Percentiles rank a stretch among this genome's conserved stretches.
Conservation (phyloP, 805 yeast genomes). For the Candida awuae region DNA sequence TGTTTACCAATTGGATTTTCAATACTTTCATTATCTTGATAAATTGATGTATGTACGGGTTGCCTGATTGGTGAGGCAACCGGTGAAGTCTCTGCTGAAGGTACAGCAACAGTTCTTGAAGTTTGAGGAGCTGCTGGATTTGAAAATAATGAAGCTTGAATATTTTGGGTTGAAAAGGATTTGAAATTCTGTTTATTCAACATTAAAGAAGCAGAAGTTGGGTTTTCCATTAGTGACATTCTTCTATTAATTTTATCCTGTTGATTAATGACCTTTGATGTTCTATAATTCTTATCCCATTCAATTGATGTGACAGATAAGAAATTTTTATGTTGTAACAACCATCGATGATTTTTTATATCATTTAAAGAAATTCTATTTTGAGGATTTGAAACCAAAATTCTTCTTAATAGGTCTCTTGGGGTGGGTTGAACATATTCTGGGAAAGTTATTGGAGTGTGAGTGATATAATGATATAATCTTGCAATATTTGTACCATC, state of each 20-base stretch:
- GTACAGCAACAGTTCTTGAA: constrained; percentile 33
- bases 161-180: constrained; percentile 35
- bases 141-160: constrained; percentile 33
- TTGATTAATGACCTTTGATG: constrained; percentile 25
- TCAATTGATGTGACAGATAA: constrained; percentile 79
- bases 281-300: constrained; percentile 67
- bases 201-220: constrained; percentile 34
- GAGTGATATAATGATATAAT: constrained; percentile 83
- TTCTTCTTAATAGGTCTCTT: constrained; percentile 78
- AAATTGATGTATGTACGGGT: not conserved
- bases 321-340: constrained; percentile 74
- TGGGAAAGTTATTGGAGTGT: constrained; percentile 89
- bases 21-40: not conserved
- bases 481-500: constrained; percentile 91
- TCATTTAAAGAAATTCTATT: constrained; percentile 62
- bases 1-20: constrained; percentile 6
- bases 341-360: constrained; percentile 80
- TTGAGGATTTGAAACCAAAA: constrained; percentile 77
- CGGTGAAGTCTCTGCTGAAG: constrained; percentile 23
- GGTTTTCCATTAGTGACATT: constrained; percentile 38
- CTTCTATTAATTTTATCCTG: constrained; percentile 29
- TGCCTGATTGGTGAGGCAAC: constrained; percentile 21
- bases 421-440: constrained; percentile 87
- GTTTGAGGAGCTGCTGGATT: constrained; percentile 64
- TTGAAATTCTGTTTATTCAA: constrained; percentile 26